Evolutionary conservation across 1,139 yeast species (phyloP).

Genomic region (Waltiozyma sp.): DNA sequence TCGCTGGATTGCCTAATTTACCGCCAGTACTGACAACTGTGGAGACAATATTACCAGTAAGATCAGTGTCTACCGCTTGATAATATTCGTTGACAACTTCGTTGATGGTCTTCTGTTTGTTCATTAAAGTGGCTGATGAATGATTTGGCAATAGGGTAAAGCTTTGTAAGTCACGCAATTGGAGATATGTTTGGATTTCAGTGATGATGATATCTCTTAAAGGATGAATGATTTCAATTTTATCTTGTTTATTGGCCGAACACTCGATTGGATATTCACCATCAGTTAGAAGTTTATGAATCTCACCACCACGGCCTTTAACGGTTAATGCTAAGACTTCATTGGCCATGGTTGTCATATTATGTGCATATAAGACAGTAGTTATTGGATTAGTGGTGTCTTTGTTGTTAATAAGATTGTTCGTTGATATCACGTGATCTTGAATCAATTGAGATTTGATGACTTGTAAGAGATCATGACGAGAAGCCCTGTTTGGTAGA

Average conservation of each 20-base stretch:
- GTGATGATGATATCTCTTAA: conserved; percentile 60
- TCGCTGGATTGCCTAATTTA: conserved; percentile 50
- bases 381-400: conserved; percentile 12
- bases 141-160: conserved; percentile 6
- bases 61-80: conserved; percentile 58
- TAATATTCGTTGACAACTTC: conserved; percentile 73
- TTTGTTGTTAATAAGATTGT: conserved; percentile 31
- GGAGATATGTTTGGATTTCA: conserved; percentile 49
- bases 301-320: conserved; percentile 77
- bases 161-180: conserved; percentile 19
- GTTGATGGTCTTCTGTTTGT: conserved; percentile 56
- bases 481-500: conserved; percentile 41
- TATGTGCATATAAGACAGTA: conserved; percentile 60
- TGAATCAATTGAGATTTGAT: conserved; percentile 39
- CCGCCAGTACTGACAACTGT: conserved; percentile 88
- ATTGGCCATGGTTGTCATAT: conserved; percentile 78
- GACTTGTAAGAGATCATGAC: conserved; percentile 47
- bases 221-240: conserved; percentile 48
- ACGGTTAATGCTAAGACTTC: conserved; percentile 69
- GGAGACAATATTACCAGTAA: conserved; percentile 87
- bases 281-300: conserved; percentile 44
- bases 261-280: conserved; percentile 23
- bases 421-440: conserved; percentile 34
- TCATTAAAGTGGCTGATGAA: conserved; percentile 10
- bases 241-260: conserved; percentile 20